Conservation (phyloP, 192 early-diverging fungal species). For the Gryganskiella cystojenkinii region DNA sequence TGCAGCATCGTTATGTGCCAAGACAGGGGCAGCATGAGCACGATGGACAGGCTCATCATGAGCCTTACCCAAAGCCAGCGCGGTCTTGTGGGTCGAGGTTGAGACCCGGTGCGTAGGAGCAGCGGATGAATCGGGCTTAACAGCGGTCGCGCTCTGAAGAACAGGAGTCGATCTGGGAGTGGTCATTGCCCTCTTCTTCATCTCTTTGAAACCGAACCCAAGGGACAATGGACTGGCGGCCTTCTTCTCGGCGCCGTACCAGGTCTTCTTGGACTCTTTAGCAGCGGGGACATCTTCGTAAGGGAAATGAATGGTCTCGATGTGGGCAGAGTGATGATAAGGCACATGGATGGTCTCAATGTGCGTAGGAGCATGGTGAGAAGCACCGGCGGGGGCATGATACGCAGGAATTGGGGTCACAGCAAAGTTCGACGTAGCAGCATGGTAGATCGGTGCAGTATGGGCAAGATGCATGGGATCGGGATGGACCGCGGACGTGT, state of each 20-base stretch:
- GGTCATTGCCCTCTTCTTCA: background rate
- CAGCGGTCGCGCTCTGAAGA: background rate
- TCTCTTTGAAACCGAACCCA: background rate
- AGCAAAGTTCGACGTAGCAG: background rate
- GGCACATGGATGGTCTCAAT: conserved; percentile 18
- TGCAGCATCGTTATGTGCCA: background rate
- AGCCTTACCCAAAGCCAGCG: background rate
- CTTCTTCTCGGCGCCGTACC: too few relatives aligned
- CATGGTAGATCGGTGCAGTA: conserved; percentile 14
- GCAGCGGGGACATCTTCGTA: too few relatives aligned
- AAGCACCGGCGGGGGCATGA: background rate
- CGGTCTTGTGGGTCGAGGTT: background rate
- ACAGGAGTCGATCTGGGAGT: too few relatives aligned
- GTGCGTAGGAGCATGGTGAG: background rate
- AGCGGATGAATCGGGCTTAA: background rate
- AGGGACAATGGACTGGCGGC: background rate
- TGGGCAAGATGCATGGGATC: conserved; percentile 16
- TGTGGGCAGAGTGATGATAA: background rate
- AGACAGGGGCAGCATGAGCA: background rate
- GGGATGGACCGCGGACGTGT: background rate
- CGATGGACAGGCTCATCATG: conserved; percentile 8
- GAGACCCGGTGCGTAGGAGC: background rate
- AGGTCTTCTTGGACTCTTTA: too few relatives aligned
- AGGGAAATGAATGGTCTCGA: background rate
- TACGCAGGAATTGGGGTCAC: background rate